phyloP scores from a whole-genome alignment of 2,329 filamentous ascomycete genomes.

The Aspergillus alliaceus region DNA sequence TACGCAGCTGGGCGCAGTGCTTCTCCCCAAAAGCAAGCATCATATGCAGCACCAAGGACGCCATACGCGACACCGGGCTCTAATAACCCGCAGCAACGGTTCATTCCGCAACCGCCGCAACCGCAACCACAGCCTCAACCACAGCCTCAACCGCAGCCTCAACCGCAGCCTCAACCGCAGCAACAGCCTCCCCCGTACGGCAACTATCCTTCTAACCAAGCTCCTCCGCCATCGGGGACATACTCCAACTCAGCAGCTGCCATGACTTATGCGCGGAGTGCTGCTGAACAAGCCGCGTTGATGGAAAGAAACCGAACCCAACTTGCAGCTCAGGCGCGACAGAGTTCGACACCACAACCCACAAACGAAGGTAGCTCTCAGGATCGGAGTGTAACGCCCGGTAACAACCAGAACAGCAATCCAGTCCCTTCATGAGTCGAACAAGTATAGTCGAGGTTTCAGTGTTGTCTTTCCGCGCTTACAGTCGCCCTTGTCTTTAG shows the following conservation, averaged over 20 bases:
- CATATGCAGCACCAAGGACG: slow-evolving; percentile 34
- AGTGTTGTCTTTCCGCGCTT: slow-evolving; percentile 11
- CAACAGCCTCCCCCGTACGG: slow-evolving; percentile 25
- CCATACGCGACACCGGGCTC: slow-evolving; percentile 36
- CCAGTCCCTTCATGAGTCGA: slow-evolving; percentile 24
- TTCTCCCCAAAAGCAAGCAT: slow-evolving; percentile 35
- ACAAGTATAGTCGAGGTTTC: neutral
- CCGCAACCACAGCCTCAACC: neutral
- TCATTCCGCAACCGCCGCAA: slow-evolving; percentile 22
- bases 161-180: neutral
- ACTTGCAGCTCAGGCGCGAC: slow-evolving; percentile 30
- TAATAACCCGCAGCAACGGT: slow-evolving; percentile 31
- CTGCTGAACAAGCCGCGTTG: slow-evolving; percentile 40
- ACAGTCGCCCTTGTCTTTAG: slow-evolving; percentile 4
- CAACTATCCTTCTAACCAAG: slow-evolving; percentile 33
- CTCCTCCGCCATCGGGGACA: slow-evolving; percentile 26
- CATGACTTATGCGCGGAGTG: slow-evolving; percentile 39
- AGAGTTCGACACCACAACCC: slow-evolving; percentile 38
- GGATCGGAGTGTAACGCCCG: slow-evolving; percentile 37
- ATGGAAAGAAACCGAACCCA: slow-evolving; percentile 42
- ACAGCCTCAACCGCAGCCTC: neutral
- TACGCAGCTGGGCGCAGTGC: slow-evolving; percentile 27
- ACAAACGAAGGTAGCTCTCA: slow-evolving; percentile 29
- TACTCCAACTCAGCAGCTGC: slow-evolving; percentile 38
- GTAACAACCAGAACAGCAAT: slow-evolving; percentile 32